Conservation (phyloP, 768 basidiomycete species). For the Gelatoporia subvermispora region DNA sequence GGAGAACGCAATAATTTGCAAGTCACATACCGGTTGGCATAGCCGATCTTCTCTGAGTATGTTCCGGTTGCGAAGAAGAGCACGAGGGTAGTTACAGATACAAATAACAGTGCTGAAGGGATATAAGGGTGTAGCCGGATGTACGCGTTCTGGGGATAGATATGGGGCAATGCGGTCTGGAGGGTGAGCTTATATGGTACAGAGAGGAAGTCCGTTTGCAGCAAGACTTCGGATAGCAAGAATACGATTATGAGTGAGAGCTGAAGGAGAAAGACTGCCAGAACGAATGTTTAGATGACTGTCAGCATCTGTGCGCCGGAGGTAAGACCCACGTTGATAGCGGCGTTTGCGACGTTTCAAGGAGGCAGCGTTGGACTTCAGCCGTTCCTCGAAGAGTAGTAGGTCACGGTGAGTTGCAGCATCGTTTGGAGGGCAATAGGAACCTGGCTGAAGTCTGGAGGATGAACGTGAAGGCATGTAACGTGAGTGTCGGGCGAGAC, state of each 20-base stretch:
- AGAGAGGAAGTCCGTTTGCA: slow-evolving; percentile 63
- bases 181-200: slow-evolving; percentile 57
- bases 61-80: slow-evolving; percentile 96
- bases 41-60: slow-evolving; percentile 94
- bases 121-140: slow-evolving; percentile 67
- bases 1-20: neutral
- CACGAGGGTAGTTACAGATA: slow-evolving; percentile 83
- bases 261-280: slow-evolving; percentile 68
- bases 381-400: slow-evolving; percentile 90
- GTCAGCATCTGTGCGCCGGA: neutral
- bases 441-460: slow-evolving; percentile 24
- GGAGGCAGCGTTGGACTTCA: slow-evolving; percentile 87
- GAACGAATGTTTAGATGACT: neutral
- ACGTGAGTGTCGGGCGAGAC: neutral
- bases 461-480: slow-evolving; percentile 27
- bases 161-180: slow-evolving; percentile 45
- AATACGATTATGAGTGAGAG: slow-evolving; percentile 65
- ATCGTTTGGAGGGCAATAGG: slow-evolving; percentile 66
- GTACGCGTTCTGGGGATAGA: slow-evolving; percentile 36
- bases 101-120: slow-evolving; percentile 75
- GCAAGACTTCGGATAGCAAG: slow-evolving; percentile 69
- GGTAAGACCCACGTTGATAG: slow-evolving; percentile 63
- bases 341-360: slow-evolving; percentile 74
- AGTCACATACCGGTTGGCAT: slow-evolving; percentile 82
- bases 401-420: slow-evolving; percentile 81